These are phyloP conservation scores for Tetrahymena borealis DNA, from an alignment of 73 alveolate genomes.

Conservation along the genomic window DNA sequence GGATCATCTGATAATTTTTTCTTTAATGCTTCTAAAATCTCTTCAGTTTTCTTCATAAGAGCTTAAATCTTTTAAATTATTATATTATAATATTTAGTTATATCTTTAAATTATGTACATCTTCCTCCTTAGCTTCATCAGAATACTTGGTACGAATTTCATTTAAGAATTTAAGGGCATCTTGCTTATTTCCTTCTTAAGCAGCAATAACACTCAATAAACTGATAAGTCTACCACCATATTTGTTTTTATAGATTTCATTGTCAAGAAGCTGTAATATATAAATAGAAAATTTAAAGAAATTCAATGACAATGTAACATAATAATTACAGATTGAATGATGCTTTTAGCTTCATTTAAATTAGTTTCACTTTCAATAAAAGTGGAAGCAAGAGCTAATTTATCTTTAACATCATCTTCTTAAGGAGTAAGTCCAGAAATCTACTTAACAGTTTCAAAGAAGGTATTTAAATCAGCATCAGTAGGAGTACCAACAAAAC, in stretches of 20 bases:
- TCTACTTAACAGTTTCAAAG: slow-evolving; percentile 29
- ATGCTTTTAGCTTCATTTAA: slow-evolving; percentile 16
- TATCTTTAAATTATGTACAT: neutral
- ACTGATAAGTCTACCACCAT: neutral
- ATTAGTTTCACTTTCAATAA: neutral
- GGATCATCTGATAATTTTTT: slow-evolving; percentile 16
- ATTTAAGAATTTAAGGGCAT: neutral
- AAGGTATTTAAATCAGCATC: slow-evolving; percentile 31
- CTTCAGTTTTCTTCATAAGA: neutral
- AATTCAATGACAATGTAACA: neutral
- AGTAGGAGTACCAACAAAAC: slow-evolving; percentile 42
- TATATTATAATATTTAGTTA: neutral
- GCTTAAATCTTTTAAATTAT: neutral
- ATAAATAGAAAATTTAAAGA: neutral
- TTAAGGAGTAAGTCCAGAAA: slow-evolving; percentile 28
- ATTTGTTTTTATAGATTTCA: neutral
- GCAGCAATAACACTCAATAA: neutral
- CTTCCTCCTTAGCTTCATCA: slow-evolving; percentile 3
- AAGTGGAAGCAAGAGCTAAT: neutral
- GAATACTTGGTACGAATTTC: neutral
- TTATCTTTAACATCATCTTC: slow-evolving; percentile 19
- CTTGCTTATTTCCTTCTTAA: neutral
- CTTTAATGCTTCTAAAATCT: neutral
- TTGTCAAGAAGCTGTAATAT: neutral
- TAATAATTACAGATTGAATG: neutral